Evolutionary conservation across 177 flowering plant genomes (phyloP), one percentile per base, ranked within the genome.

Genomic region (Vitis hybrid): DNA sequence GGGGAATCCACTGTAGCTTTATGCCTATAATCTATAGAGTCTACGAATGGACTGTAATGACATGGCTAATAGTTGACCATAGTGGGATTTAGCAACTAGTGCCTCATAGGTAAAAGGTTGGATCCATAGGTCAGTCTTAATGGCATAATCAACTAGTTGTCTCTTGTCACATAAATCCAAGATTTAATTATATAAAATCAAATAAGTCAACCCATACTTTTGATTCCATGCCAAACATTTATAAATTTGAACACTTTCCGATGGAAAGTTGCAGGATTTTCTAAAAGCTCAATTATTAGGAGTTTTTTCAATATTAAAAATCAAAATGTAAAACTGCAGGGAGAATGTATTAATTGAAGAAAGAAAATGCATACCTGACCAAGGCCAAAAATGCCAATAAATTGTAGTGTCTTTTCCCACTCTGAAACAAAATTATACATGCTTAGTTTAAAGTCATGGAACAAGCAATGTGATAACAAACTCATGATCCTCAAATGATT

Each of bases 361-460:
- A 30, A 61, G 17, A 63, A 4, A 54, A 70, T 17, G 5, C 60
- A 24, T 85, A 94, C 98, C 97, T 81, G 93, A 55, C 83, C 88
- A 67, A 94, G 76, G 67, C 97, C 98, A 77, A 90, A 9, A 70
- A 92, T 59, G 50, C 84, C 98, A 66, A 94, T 81, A 60, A 84
- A 54, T 71, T 94, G 97, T 63, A 94, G 82, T 51, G 98, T 80
- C 71, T 58, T 91, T 84, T 94, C 97, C 97, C 97, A 94, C 71
- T 94, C 98, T 94, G 93, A 72, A 77, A 78, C 27, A 73, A 68
- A 76, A 30, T 50, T 2, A 75, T 46, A 69, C 18, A 21, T 55
- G 21, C n/a, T 67, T 54, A 60, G 75, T 69, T 41, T 27, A 58
- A 57, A 66, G 53, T 17, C 13, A 8, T 1, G 13, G 27, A 14